A percentile compares a stretch with the other conserved stretches of the same genome.
Conservation (phyloP, 2,329 filamentous ascomycete species). For the Coccinonectria pachysandricola region DNA sequence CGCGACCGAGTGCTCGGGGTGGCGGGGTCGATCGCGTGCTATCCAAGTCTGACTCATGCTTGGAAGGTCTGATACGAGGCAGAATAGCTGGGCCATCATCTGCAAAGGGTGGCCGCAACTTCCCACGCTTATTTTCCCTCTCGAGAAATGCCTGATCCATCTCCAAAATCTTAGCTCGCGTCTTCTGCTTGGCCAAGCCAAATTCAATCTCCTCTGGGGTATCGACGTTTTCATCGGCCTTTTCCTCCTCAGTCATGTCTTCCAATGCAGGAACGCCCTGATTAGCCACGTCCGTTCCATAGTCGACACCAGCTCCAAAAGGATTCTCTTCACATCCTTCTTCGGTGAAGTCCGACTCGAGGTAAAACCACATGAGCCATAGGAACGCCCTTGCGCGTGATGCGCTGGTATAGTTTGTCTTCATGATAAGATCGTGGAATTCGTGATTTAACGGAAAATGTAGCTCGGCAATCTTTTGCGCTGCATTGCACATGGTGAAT, state of each 20-base stretch:
- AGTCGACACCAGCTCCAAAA: conserved; percentile 65
- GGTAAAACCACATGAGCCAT: conserved; percentile 99
- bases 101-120: conserved; percentile 28
- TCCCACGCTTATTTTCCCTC: conserved; percentile 47
- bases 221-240: conserved; percentile 63
- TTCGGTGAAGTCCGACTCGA: conserved; percentile 88
- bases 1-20: conserved; percentile 22
- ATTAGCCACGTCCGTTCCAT: conserved; percentile 52
- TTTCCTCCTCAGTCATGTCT: conserved; percentile 54
- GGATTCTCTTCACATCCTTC: conserved; percentile 85
- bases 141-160: conserved; percentile 62
- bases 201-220: conserved; percentile 59
- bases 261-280: conserved; percentile 60
- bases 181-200: conserved; percentile 62
- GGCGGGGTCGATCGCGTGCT: conserved; percentile 35
- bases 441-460: conserved; percentile 81
- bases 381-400: conserved; percentile 83
- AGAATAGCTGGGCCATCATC: conserved; percentile 49
- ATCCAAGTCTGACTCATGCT: conserved; percentile 42
- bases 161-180: conserved; percentile 64
- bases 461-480: conserved; percentile 81
- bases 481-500: conserved; percentile 84
- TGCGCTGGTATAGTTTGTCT: conserved; percentile 66
- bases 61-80: conserved; percentile 52
- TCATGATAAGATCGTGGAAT: conserved; percentile 96